Evolutionary conservation across 1,284 basidiomycete genomes (phyloP).

Genomic region (Rhodofomes roseus): DNA sequence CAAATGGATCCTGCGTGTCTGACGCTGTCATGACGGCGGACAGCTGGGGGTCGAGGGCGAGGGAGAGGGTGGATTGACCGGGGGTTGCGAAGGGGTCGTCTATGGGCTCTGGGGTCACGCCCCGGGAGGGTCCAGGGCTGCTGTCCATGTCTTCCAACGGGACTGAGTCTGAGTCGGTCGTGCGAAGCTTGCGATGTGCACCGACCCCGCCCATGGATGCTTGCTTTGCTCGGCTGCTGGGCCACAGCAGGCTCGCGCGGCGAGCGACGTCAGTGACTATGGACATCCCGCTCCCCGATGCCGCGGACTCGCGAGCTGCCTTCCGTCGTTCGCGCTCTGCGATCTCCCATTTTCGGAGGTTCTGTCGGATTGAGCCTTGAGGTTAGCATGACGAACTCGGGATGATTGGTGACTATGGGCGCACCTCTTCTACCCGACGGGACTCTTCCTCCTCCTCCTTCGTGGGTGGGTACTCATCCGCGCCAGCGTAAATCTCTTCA

Average conservation of each 20-base stretch:
- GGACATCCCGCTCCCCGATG: conserved; percentile 34
- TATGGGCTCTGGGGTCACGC: conserved; percentile 38
- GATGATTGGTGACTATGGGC: conserved; percentile 15
- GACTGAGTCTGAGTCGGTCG: conserved; percentile 43
- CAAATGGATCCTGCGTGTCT: conserved; percentile 11
- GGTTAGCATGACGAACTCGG: background rate
- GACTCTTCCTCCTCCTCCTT: conserved; percentile 64
- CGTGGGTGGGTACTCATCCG: conserved; percentile 57
- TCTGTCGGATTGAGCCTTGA: conserved; percentile 38
- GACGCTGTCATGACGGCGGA: conserved; percentile 30
- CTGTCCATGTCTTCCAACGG: conserved; percentile 49
- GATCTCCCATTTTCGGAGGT: conserved; percentile 67
- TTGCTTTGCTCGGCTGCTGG: conserved; percentile 27
- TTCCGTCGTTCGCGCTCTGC: conserved; percentile 68
- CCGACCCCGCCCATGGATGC: conserved; percentile 29
- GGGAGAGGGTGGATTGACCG: conserved; percentile 38
- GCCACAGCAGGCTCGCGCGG: conserved; percentile 52
- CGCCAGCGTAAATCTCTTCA: conserved; percentile 24
- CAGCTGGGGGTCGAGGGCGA: conserved; percentile 35
- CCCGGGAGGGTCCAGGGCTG: conserved; percentile 26
- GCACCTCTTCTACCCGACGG: conserved; percentile 65
- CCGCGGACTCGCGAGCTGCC: conserved; percentile 49
- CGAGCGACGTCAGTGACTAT: conserved; percentile 52
- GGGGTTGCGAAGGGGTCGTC: conserved; percentile 54
- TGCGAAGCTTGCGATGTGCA: conserved; percentile 31